Base-by-base conservation (phyloP, 768 basidiomycete genomes). In the Trametes punicea region DNA sequence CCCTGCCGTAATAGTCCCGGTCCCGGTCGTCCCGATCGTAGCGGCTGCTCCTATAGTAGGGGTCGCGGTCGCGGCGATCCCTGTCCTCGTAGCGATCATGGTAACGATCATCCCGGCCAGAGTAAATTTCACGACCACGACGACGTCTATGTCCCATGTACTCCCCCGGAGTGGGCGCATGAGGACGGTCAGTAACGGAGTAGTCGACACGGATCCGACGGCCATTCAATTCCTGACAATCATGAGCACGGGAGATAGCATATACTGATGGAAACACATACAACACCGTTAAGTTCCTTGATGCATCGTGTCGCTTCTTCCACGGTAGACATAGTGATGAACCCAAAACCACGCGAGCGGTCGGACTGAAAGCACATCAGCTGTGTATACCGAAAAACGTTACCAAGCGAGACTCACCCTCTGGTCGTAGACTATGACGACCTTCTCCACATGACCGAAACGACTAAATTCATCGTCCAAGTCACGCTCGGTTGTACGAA, bases 201-300 rank as follows among this genome's bases (percentile, higher is more conserved):
- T 90, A 99, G 69, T 98, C 96, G 31, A 99, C 97, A 54, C 96
- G 91, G 64, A 99, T 95, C 51, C 90, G 85, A 58, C 96, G 90
- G 23, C 94, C 96, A 65, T 98, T 96, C 51, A 99, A 78, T 64
- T 94, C 93, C 93, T 95, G 9, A 31, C 44, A 46, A 36, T 48
- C 54, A 34, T 60, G 40, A 57, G 41, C 45, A 55, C 49, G 25
- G 23, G 9, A 8, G 42, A 2, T 13, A 5, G 23, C 15, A 44
- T 1, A 8, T 3, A 15, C 5, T 15, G 30, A 48, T 41, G 46
- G 26, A 57, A 34, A 46, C 1, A 81, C 90, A 63, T 71, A 95
- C 93, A 45, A 95, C 73, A 36, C 97, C 97, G 68, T 98, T 98
- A 45, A 98, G 77, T 66, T 92, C 90, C 57, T 87, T 83, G 65